Conservation (phyloP, 2,329 filamentous ascomycete species). For the Calycina marina region DNA sequence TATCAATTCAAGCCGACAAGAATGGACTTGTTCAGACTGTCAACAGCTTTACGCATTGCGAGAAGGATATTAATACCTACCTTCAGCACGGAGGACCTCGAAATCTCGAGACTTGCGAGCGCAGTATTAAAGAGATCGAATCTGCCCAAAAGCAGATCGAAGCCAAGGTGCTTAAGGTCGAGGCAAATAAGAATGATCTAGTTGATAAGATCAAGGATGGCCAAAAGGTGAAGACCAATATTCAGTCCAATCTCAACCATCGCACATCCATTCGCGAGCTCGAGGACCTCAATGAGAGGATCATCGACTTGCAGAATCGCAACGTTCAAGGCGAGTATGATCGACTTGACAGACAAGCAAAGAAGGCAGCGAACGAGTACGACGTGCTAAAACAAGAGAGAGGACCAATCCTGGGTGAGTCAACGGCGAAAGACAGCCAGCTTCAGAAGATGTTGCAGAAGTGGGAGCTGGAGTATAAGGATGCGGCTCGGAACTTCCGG, state of each 20-base stretch:
- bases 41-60: constrained; percentile 61
- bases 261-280: constrained; percentile 60
- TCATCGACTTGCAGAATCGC: constrained; percentile 58
- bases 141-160: constrained; percentile 50
- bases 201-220: constrained; percentile 65
- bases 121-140: constrained; percentile 54
- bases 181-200: constrained; percentile 59
- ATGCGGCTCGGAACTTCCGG: constrained; percentile 67
- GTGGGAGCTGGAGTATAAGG: constrained; percentile 76
- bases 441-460: constrained; percentile 58
- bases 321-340: constrained; percentile 75
- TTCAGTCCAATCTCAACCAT: constrained; percentile 77
- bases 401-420: constrained; percentile 58
- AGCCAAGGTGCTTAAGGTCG: constrained; percentile 50
- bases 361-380: constrained; percentile 49
- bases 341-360: constrained; percentile 56
- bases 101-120: constrained; percentile 54
- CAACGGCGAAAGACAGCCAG: constrained; percentile 76
- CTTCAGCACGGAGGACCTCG: constrained; percentile 58
- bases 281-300: constrained; percentile 51
- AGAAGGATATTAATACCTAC: constrained; percentile 68
- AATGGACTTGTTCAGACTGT: constrained; percentile 60
- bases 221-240: constrained; percentile 71
- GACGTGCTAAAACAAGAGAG: constrained; percentile 59
- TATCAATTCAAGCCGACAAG: constrained; percentile 54